phyloP scores from a whole-genome alignment of 148 eudicot species.

The Rhododendron williamsianum region DNA sequence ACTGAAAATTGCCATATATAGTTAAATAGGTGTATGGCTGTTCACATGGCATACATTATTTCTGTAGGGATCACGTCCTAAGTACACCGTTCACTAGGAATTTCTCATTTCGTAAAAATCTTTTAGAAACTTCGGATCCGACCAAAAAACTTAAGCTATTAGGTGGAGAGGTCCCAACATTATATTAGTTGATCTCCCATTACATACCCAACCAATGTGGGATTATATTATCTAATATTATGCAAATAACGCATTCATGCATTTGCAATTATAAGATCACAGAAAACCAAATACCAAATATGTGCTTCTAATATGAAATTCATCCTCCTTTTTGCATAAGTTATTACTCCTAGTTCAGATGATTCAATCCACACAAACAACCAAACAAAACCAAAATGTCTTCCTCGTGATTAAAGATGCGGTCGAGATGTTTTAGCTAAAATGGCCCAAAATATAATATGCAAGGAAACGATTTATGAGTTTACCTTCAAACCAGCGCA shows the following conservation, averaged over 20 bases:
- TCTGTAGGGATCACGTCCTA: background rate
- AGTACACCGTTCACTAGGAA: background rate
- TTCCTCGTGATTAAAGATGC: background rate
- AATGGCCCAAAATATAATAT: background rate
- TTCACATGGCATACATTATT: background rate
- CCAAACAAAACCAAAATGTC: background rate
- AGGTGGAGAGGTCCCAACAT: background rate
- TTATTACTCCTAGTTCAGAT: background rate
- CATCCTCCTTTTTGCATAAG: background rate
- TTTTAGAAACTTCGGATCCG: background rate
- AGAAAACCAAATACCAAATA: background rate
- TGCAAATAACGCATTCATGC: background rate
- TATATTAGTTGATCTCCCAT: background rate
- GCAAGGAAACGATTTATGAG: background rate
- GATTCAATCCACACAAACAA: background rate
- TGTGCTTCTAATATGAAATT: background rate
- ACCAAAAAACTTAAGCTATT: background rate
- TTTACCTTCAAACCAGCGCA: constrained; percentile 94
- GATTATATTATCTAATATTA: background rate
- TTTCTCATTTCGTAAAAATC: background rate
- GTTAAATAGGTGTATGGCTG: background rate
- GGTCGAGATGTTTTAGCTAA: background rate
- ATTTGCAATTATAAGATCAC: too few relatives aligned
- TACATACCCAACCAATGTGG: background rate
- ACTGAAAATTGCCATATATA: background rate